Conservation (phyloP, 352 stramenopile species). For the Chrysophaeum taylorii region DNA sequence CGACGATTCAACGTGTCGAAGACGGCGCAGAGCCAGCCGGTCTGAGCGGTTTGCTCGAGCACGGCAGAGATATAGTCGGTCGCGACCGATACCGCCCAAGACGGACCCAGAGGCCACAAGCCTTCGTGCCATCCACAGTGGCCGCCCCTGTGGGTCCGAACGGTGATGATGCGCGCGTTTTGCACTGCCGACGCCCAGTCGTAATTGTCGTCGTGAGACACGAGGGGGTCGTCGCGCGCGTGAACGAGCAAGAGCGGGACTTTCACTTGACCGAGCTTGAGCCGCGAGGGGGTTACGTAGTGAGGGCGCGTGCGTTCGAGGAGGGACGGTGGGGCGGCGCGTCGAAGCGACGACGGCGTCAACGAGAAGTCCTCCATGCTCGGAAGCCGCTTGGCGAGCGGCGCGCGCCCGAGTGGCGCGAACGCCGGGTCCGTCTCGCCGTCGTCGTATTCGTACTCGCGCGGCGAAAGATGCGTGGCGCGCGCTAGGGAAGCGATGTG, state of each 20-base stretch:
- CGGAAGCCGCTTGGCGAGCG: too few relatives aligned
- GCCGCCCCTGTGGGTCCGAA: slow-evolving; percentile 15
- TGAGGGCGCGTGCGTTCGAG: not conserved
- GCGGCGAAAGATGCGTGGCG: not conserved
- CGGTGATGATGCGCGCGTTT: slow-evolving; percentile 19
- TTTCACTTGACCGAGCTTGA: not conserved
- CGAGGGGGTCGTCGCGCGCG: slow-evolving; percentile 17
- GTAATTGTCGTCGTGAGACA: slow-evolving; percentile 14
- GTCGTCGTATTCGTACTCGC: not conserved
- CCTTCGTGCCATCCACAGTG: slow-evolving; percentile 20
- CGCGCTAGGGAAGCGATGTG: not conserved
- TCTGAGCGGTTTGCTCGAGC: slow-evolving; percentile 21
- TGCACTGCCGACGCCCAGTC: slow-evolving; percentile 7
- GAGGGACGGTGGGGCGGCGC: not conserved
- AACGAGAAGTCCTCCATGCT: too few relatives aligned
- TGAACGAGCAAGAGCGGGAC: slow-evolving; percentile 18
- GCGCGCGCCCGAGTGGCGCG: not conserved
- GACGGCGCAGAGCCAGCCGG: slow-evolving; percentile 15
- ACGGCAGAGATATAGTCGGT: slow-evolving; percentile 16
- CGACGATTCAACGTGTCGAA: slow-evolving; percentile 8
- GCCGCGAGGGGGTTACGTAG: not conserved
- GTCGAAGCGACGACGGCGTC: too few relatives aligned
- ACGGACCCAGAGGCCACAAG: slow-evolving; percentile 8
- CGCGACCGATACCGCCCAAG: slow-evolving; percentile 11
- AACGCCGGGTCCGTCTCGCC: not conserved